Conservation (phyloP, 176 grass and related monocot genomes). For the Hordeum vulgare region DNA sequence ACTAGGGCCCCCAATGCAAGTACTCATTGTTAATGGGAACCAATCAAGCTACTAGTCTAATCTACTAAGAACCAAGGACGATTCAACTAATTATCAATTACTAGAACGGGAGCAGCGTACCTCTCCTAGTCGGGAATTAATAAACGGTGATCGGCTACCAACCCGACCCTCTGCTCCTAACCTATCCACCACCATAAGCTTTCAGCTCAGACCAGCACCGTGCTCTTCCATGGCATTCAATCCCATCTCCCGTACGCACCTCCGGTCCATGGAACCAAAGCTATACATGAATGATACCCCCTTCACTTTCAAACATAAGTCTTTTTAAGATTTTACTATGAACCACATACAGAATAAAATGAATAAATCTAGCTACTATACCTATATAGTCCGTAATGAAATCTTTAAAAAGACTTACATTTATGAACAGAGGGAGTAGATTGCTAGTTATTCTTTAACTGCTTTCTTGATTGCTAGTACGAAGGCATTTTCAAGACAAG, state of each 20-base stretch:
- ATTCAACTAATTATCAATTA: not conserved
- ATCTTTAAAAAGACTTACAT: too few species aligned
- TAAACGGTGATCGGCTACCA: slow-evolving; percentile 41
- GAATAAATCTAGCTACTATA: too few species aligned
- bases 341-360: too few species aligned
- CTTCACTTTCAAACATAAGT: too few species aligned
- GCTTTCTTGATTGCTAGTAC: too few species aligned
- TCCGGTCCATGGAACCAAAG: not conserved
- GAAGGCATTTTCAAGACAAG: too few species aligned
- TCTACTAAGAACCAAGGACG: not conserved
- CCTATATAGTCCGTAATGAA: too few species aligned
- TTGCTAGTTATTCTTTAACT: too few species aligned
- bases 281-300: too few species aligned
- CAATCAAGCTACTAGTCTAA: not conserved
- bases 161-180: not conserved
- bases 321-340: too few species aligned
- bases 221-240: slow-evolving; percentile 12
- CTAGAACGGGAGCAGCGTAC: not conserved
- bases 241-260: not conserved
- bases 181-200: not conserved
- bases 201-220: not conserved
- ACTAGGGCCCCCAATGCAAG: not conserved
- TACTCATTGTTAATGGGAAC: slow-evolving; percentile 22
- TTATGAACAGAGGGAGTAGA: too few species aligned
- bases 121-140: not conserved